phyloP scores from a whole-genome alignment of 257 asterid genomes.

The Leonotis leonurus region DNA sequence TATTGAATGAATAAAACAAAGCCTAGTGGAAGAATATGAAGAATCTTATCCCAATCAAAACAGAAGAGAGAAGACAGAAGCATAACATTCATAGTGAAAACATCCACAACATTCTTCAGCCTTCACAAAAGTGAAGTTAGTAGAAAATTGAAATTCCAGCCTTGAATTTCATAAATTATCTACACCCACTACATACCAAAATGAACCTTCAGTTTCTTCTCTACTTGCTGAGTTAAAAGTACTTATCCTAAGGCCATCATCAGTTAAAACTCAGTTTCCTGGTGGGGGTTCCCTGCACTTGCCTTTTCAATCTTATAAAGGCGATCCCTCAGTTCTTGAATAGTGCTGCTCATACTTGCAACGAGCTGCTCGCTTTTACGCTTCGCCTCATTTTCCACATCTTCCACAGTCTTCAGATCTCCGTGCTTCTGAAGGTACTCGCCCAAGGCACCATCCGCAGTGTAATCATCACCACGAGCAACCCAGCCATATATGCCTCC shows the following conservation, averaged over 20 bases:
- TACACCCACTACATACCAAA: constrained; percentile 7
- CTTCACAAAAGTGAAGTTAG: neutral
- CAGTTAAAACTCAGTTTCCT: constrained; percentile 12
- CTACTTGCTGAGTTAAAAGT: constrained; percentile 5
- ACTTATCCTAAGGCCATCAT: neutral
- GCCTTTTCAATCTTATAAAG: constrained; percentile 35
- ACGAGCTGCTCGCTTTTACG: constrained; percentile 40
- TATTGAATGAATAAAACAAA: neutral
- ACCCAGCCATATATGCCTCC: constrained; percentile 47
- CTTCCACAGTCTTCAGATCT: constrained; percentile 52
- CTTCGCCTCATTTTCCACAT: constrained; percentile 39
- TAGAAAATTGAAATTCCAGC: neutral
- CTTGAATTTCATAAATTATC: neutral
- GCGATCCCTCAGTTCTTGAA: constrained; percentile 31
- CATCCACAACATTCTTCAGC: neutral
- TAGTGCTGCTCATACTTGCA: constrained; percentile 29
- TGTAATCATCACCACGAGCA: constrained; percentile 59
- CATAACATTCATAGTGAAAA: too few species aligned
- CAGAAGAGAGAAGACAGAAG: too few species aligned
- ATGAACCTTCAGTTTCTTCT: constrained; percentile 1
- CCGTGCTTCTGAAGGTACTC: constrained; percentile 51
- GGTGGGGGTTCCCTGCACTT: constrained; percentile 10
- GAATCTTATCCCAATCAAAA: neutral
- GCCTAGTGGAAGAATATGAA: neutral
- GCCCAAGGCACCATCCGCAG: constrained; percentile 32